These are phyloP conservation scores for Cryptosporidium ubiquitum DNA, from an alignment of 169 alveolate species.

Conservation along the genomic window DNA sequence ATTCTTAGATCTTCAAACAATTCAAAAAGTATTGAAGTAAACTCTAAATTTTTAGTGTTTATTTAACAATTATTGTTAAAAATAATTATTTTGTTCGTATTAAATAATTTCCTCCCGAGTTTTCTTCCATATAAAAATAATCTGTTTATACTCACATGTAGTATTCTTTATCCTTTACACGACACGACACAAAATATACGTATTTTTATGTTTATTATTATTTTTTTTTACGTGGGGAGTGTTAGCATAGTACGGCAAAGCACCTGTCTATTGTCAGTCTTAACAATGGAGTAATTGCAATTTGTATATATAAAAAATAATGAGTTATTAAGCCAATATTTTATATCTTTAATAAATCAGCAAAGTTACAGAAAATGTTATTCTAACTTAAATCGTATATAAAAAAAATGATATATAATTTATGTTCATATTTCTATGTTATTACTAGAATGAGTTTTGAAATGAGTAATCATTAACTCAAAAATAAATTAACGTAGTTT, in stretches of 20 bases:
- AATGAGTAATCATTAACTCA: too few relatives aligned
- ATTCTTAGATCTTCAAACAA: not conserved
- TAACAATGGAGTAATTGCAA: not conserved
- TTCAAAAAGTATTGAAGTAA: not conserved
- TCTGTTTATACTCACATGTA: conserved; percentile 68
- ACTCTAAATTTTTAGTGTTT: conserved; percentile 33
- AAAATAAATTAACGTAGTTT: too few relatives aligned
- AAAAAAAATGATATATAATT: too few relatives aligned
- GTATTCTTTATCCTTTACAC: conserved; percentile 59
- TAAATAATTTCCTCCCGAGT: not conserved
- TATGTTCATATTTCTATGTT: not conserved
- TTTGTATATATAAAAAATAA: not conserved
- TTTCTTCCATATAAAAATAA: conserved; percentile 45
- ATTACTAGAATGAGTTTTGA: not conserved
- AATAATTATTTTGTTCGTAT: not conserved
- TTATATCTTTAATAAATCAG: not conserved
- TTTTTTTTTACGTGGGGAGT: conserved; percentile 71
- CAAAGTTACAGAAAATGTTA: not conserved
- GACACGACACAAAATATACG: conserved; percentile 70
- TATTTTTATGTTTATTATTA: conserved; percentile 5
- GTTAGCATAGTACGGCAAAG: conserved; percentile 45
- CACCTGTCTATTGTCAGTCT: conserved; percentile 62
- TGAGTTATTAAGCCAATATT: not conserved
- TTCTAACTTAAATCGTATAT: too few relatives aligned
- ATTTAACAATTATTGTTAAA: not conserved